Evolutionary conservation across 441 rosid species (phyloP).

Genomic region (Eutrema salsugineum): DNA sequence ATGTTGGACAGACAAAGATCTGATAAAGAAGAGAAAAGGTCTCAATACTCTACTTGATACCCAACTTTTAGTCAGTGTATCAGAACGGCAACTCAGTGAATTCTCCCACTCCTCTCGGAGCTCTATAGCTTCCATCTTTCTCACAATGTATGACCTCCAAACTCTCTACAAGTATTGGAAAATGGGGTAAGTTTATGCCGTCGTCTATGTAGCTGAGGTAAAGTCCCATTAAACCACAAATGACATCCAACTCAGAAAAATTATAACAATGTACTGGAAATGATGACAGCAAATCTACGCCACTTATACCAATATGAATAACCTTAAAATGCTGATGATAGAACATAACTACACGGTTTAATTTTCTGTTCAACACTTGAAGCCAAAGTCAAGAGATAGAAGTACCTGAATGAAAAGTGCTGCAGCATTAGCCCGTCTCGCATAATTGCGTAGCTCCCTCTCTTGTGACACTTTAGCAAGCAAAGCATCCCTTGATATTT

Average conservation of each 20-base stretch:
- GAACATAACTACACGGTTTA: background rate
- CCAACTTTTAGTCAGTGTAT: slow-evolving; percentile 47
- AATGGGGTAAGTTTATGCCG: background rate
- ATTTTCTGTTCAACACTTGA: background rate
- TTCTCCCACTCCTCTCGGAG: slow-evolving; percentile 77
- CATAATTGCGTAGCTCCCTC: slow-evolving; percentile 77
- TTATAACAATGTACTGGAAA: background rate
- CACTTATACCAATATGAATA: background rate
- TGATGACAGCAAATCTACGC: background rate
- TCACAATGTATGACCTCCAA: slow-evolving; percentile 77
- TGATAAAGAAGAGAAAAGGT: slow-evolving; percentile 77
- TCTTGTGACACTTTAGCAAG: slow-evolving; percentile 82
- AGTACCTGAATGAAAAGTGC: slow-evolving; percentile 53
- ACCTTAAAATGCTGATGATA: background rate
- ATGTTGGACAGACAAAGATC: slow-evolving; percentile 48
- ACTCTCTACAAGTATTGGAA: slow-evolving; percentile 52
- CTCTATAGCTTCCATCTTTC: slow-evolving; percentile 55
- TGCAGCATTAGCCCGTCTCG: slow-evolving; percentile 73
- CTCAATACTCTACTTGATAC: slow-evolving; percentile 64
- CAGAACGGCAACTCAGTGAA: slow-evolving; percentile 38
- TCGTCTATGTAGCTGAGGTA: background rate
- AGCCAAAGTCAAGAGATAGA: background rate
- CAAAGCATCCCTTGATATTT: slow-evolving; percentile 91
- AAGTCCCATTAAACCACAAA: background rate
- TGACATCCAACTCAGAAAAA: background rate